These are phyloP conservation scores for Castanospermum australe DNA, from an alignment of 306 rosid genomes.

Conservation along the genomic window DNA sequence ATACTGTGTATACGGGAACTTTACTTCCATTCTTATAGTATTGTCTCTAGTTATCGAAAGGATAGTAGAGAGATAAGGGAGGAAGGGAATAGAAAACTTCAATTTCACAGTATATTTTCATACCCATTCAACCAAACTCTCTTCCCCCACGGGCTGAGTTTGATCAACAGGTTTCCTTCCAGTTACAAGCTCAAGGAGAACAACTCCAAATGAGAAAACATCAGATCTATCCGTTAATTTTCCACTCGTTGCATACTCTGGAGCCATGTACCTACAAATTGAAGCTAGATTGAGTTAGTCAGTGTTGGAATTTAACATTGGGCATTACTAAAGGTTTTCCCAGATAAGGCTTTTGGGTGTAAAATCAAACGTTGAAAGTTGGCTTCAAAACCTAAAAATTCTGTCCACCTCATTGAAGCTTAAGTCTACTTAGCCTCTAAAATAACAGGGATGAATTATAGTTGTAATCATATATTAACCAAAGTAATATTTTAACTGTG, in stretches of 20 bases:
- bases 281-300: slow-evolving; percentile 6
- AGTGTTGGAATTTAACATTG: not conserved
- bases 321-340: not conserved
- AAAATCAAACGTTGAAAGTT: not conserved
- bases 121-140: slow-evolving; percentile 99
- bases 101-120: not conserved
- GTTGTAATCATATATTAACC: not conserved
- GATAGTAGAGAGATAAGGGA: not conserved
- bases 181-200: slow-evolving; percentile 84
- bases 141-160: slow-evolving; percentile 82
- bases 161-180: slow-evolving; percentile 91
- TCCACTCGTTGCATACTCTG: slow-evolving; percentile 95
- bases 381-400: not conserved
- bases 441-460: not conserved
- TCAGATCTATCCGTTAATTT: slow-evolving; percentile 94
- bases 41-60: not conserved
- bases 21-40: not conserved
- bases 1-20: not conserved
- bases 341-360: not conserved
- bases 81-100: not conserved
- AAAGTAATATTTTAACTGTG: not conserved
- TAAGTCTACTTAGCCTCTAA: not conserved
- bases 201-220: slow-evolving; percentile 93
- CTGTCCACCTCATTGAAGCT: not conserved
- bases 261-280: slow-evolving; percentile 84